These are phyloP conservation scores for Asterochloris erici DNA, from an alignment of 139 green algal species.

Conservation along the genomic window DNA sequence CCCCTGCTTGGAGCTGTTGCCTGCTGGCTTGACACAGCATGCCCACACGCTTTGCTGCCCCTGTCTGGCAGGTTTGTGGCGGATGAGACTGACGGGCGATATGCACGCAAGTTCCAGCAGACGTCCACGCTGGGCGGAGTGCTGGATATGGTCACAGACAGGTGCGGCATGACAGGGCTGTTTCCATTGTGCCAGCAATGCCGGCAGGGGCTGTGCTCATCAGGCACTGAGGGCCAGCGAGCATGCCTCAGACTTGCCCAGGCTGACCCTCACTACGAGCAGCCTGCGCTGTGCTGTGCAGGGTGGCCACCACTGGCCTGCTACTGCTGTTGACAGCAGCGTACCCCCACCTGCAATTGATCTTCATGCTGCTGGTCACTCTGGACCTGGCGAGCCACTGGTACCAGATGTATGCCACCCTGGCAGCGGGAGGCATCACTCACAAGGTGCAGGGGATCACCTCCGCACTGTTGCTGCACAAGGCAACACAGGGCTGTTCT, in stretches of 20 bases:
- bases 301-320: conserved; percentile 84
- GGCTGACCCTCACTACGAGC: not conserved
- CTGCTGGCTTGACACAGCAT: not conserved
- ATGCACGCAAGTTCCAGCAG: conserved; percentile 80
- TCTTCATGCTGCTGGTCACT: conserved; percentile 70
- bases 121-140: conserved; percentile 85
- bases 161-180: conserved; percentile 17
- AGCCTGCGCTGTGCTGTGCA: conserved; percentile 8
- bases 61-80: conserved; percentile 71
- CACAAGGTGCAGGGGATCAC: conserved; percentile 66
- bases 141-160: conserved; percentile 98
- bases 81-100: conserved; percentile 91
- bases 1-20: not conserved
- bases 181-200: not conserved
- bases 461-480: not conserved
- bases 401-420: conserved; percentile 86
- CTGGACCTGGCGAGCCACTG: conserved; percentile 95
- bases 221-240: not conserved
- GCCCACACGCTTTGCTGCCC: not conserved
- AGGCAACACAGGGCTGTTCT: not conserved
- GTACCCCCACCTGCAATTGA: conserved; percentile 47
- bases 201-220: not conserved
- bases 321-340: conserved; percentile 70
- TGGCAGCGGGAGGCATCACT: conserved; percentile 55
- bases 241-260: not conserved